Conservation (phyloP, 129 eudicot genomes). For the Smallanthus sonchifolius region DNA sequence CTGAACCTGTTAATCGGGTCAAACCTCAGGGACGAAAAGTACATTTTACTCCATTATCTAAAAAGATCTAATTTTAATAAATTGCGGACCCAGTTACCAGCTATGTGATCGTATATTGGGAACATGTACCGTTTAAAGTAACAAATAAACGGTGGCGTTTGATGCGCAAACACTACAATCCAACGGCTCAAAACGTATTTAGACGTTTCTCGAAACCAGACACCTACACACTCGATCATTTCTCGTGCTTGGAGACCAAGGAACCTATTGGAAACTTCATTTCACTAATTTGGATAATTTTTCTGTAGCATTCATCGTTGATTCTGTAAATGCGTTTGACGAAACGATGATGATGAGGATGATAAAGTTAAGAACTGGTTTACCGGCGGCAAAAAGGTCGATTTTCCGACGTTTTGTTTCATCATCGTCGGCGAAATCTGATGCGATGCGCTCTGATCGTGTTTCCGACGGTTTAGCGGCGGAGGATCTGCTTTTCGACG, state of each 20-base stretch:
- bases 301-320: neutral
- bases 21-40: no score
- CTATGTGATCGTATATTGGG: neutral
- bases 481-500: constrained; percentile 32
- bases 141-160: neutral
- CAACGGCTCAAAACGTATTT: constrained; percentile 4
- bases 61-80: neutral
- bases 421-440: constrained; percentile 23
- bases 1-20: no score
- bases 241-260: constrained; percentile 32
- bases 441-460: constrained; percentile 10
- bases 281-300: constrained; percentile 5
- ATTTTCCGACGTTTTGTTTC: constrained; percentile 4
- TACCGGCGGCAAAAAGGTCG: constrained; percentile 5
- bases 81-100: neutral
- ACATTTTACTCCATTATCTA: no score
- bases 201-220: neutral
- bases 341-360: neutral
- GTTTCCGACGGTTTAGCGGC: constrained; percentile 30
- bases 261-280: constrained; percentile 1
- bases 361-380: constrained; percentile 7
- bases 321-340: neutral
- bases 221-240: constrained; percentile 16
- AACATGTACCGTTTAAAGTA: neutral
- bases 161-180: neutral